phyloP scores from a whole-genome alignment of 2,329 filamentous ascomycete genomes.

The Aplosporella prunicola region DNA sequence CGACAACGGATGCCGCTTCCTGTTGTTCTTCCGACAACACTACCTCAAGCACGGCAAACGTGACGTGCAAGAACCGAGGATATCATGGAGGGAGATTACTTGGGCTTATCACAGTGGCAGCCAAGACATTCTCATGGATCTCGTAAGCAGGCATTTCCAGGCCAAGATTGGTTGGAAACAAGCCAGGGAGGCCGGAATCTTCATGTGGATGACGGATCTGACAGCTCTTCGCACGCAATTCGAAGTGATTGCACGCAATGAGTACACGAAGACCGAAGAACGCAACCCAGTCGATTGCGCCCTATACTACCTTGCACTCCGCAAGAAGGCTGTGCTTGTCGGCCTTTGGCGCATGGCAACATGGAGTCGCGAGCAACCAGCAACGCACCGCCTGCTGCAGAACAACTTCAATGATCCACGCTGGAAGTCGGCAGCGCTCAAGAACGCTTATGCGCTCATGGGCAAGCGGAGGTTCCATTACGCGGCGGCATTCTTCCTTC shows the following conservation, averaged over 20 bases:
- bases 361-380: conserved; percentile 76
- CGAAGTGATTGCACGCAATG: conserved; percentile 81
- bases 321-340: conserved; percentile 81
- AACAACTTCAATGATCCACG: conserved; percentile 83
- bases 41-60: conserved; percentile 46
- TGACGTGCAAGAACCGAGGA: conserved; percentile 45
- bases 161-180: conserved; percentile 75
- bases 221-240: conserved; percentile 55
- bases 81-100: conserved; percentile 66
- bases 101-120: conserved; percentile 79
- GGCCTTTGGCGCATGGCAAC: conserved; percentile 91
- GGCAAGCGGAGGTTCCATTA: conserved; percentile 90
- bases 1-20: conserved; percentile 77
- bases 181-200: conserved; percentile 77
- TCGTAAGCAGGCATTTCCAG: conserved; percentile 71
- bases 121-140: conserved; percentile 81
- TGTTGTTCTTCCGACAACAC: conserved; percentile 79
- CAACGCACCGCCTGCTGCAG: conserved; percentile 70
- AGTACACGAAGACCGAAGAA: conserved; percentile 79
- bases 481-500: conserved; percentile 87
- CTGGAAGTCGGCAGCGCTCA: conserved; percentile 82
- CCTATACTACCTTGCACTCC: conserved; percentile 81
- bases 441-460: conserved; percentile 92
- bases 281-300: conserved; percentile 89
- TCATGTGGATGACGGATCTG: conserved; percentile 82